A percentile compares a stretch with the other conserved stretches of the same genome.
These are phyloP conservation scores for Sicyos edulis DNA, from an alignment of 306 rosid genomes.

Conservation along the genomic window DNA sequence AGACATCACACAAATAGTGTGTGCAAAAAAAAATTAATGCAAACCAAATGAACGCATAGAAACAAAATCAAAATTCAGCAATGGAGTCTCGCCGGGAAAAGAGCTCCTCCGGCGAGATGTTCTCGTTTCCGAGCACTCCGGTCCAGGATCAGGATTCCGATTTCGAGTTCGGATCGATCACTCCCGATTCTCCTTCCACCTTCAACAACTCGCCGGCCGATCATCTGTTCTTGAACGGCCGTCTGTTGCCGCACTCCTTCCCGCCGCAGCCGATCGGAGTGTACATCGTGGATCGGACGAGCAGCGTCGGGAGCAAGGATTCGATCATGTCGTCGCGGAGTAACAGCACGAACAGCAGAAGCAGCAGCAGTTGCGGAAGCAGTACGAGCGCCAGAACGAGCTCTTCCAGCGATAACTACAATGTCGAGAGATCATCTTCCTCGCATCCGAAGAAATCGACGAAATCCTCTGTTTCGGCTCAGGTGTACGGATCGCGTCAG, in stretches of 20 bases:
- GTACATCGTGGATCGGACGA: constrained; percentile 29
- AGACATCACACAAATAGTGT: not conserved
- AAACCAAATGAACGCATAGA: constrained; percentile 6
- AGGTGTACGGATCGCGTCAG: constrained; percentile 44
- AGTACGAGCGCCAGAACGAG: constrained; percentile 69
- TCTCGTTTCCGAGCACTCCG: constrained; percentile 71
- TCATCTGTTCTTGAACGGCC: constrained; percentile 75
- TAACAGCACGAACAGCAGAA: constrained; percentile 68
- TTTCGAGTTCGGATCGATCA: constrained; percentile 63
- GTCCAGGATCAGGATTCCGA: constrained; percentile 36
- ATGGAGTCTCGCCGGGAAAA: constrained; percentile 31
- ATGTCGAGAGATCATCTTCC: constrained; percentile 33
- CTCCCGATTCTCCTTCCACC: constrained; percentile 58
- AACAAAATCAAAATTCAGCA: not conserved
- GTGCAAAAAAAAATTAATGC: constrained; percentile 26
- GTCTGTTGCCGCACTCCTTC: constrained; percentile 71
- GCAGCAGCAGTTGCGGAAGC: constrained; percentile 62
- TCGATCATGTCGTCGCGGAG: constrained; percentile 58
- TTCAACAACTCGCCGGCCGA: constrained; percentile 69
- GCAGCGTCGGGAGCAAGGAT: constrained; percentile 57
- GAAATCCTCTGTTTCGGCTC: constrained; percentile 28
- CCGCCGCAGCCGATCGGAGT: constrained; percentile 36
- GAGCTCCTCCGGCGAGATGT: constrained; percentile 40
- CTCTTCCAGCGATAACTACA: constrained; percentile 48
- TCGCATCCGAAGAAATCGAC: constrained; percentile 20